Evolutionary conservation across 768 basidiomycete species (phyloP), one percentile per base, ranked within the genome.

Genomic region (Lentinula edodes): DNA sequence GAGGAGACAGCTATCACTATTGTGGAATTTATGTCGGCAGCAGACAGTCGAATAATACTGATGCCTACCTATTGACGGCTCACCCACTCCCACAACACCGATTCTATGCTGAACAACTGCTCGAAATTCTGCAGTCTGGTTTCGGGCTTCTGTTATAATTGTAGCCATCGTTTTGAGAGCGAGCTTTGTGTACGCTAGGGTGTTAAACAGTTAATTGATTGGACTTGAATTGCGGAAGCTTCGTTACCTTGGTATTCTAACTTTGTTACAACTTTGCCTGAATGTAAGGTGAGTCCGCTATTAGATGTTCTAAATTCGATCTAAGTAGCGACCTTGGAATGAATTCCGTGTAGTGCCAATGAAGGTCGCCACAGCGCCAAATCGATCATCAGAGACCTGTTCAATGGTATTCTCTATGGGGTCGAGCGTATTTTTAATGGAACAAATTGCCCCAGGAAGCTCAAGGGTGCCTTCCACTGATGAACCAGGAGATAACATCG

Each of bases 261-360:
- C 41, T 82, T 82, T 28, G 85, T 85, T 38, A 93, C 91, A 13
- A 73, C 72, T 68, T 86, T 90, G 56, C 87, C 90, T 91, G 70
- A 39, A 23, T 15, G 23, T 2, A 20, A 28, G 32, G n/a, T 43
- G 34, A 62, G 34, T 32, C 15, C 9, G 20, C 16, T n/a, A 34
- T 58, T 9, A 46, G 28, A 28, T 28, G 39, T 43, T 51, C 12
- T 42, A 23, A n/a, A 54, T 61, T 36, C n/a, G 3, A n/a, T 39
- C 13, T 20, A 48, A 10, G 46, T 45, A 36, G 16, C 43, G 43
- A 89, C 92, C 92, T 83, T 88, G 79, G 76, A 94, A 94, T 0
- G 87, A 87, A 71, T 93, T 88, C 61, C 93, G 83, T 6, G 93
- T 95, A 13, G 91, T 92, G 75, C 93, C 93, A 58, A 93, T 83